These are phyloP conservation scores for Lunularia cruciata DNA, from an alignment of 225 moss, liverwort and hornwort genomes.

Conservation along the genomic window DNA sequence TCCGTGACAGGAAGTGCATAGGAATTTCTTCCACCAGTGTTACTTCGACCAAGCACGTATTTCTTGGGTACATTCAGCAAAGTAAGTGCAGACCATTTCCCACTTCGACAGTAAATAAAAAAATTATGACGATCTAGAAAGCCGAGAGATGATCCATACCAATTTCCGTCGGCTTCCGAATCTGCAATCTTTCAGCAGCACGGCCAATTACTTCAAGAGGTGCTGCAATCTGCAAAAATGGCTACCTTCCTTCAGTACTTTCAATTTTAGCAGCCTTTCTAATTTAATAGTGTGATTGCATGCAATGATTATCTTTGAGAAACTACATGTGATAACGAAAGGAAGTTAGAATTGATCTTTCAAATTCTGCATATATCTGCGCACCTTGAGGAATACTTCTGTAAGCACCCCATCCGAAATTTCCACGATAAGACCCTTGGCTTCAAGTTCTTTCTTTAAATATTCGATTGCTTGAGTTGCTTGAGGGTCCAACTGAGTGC, in stretches of 20 bases:
- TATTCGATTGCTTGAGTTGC: constrained; percentile 39
- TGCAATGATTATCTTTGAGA: not conserved
- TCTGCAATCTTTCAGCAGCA: constrained; percentile 64
- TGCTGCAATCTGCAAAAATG: constrained; percentile 60
- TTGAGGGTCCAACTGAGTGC: constrained; percentile 36
- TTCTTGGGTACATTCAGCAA: too few relatives aligned
- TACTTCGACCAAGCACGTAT: too few relatives aligned
- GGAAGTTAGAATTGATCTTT: too few relatives aligned
- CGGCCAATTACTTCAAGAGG: constrained; percentile 74
- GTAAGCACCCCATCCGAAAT: constrained; percentile 41
- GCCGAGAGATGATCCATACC: constrained; percentile 33
- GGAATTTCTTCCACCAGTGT: too few relatives aligned
- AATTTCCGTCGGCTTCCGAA: constrained; percentile 75
- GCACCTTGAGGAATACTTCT: constrained; percentile 48
- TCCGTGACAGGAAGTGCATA: too few relatives aligned
- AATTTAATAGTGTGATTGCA: not conserved
- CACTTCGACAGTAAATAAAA: too few relatives aligned
- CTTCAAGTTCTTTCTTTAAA: constrained; percentile 33
- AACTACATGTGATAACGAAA: not conserved
- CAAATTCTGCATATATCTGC: too few relatives aligned
- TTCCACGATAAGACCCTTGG: constrained; percentile 38
- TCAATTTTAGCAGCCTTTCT: not conserved
- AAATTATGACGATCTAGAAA: too few relatives aligned
- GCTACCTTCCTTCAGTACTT: not conserved
- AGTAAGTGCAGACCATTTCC: too few relatives aligned